Conservation (phyloP, 352 stramenopile genomes). For the Halophytophthora batemanensis region DNA sequence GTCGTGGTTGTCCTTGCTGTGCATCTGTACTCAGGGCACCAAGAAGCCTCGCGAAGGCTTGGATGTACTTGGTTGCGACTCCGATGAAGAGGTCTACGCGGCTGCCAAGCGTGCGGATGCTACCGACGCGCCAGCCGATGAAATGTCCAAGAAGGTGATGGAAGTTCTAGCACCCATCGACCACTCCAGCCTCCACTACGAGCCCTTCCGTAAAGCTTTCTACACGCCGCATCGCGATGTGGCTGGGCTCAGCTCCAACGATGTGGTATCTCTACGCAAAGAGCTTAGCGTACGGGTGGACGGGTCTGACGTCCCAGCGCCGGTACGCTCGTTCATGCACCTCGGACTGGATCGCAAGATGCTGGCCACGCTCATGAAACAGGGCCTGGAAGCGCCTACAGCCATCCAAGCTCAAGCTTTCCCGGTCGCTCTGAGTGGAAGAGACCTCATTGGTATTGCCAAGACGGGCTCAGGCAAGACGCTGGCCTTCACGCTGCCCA, state of each 20-base stretch:
- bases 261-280: conserved; percentile 38
- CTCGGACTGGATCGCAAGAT: conserved; percentile 66
- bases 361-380: conserved; percentile 64
- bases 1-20: conserved; percentile 3
- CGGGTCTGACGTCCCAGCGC: conserved; percentile 39
- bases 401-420: conserved; percentile 84
- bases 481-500: conserved; percentile 95
- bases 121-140: conserved; percentile 22
- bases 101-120: conserved; percentile 46
- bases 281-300: conserved; percentile 59
- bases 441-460: conserved; percentile 86
- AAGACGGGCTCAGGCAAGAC: conserved; percentile 98
- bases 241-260: conserved; percentile 19
- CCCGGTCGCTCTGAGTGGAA: conserved; percentile 67
- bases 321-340: conserved; percentile 78
- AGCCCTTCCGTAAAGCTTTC: conserved; percentile 80
- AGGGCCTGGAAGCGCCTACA: conserved; percentile 70
- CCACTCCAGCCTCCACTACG: conserved; percentile 68
- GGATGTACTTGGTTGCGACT: conserved; percentile 27
- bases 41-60: conserved; percentile 30
- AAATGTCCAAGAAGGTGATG: conserved; percentile 56
- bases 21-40: conserved; percentile 20
- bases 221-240: conserved; percentile 59
- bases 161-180: conserved; percentile 72
- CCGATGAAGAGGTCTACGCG: conserved; percentile 78